phyloP scores from a whole-genome alignment of 441 rosid species.

The Erysimum cheiri region DNA sequence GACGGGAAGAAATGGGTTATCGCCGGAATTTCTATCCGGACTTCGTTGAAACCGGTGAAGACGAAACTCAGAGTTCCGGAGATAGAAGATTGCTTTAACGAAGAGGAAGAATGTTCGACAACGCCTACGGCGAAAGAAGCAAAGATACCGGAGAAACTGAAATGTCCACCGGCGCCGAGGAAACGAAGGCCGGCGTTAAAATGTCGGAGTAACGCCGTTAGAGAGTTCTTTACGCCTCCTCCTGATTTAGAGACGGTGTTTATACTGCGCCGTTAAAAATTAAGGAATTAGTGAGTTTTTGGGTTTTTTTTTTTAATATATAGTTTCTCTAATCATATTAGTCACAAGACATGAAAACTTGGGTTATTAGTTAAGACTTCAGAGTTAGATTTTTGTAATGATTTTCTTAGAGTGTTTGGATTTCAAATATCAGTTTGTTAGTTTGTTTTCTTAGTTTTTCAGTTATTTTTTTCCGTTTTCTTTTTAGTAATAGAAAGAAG shows the following conservation, averaged over 20 bases:
- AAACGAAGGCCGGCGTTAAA: slow-evolving; percentile 63
- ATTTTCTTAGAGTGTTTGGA: slow-evolving; percentile 13
- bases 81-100: slow-evolving; percentile 33
- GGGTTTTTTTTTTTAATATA: slow-evolving; percentile 25
- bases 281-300: slow-evolving; percentile 1
- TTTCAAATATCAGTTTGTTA: slow-evolving; percentile 9
- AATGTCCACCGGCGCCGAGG: slow-evolving; percentile 85
- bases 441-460: neutral
- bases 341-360: slow-evolving; percentile 19
- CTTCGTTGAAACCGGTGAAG: slow-evolving; percentile 70
- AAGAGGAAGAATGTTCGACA: slow-evolving; percentile 56
- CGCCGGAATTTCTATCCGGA: slow-evolving; percentile 60
- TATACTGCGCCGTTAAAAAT: slow-evolving; percentile 47
- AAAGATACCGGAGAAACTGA: slow-evolving; percentile 69
- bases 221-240: slow-evolving; percentile 85
- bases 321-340: slow-evolving; percentile 9
- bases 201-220: slow-evolving; percentile 56
- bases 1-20: slow-evolving; percentile 83
- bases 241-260: slow-evolving; percentile 78
- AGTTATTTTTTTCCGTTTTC: neutral
- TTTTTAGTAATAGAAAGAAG: neutral
- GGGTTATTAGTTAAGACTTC: neutral
- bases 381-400: slow-evolving; percentile 17
- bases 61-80: slow-evolving; percentile 53
- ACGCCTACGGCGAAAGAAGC: slow-evolving; percentile 84